Conservation (phyloP, 2,329 filamentous ascomycete species). For the Xylariaceae sp. region DNA sequence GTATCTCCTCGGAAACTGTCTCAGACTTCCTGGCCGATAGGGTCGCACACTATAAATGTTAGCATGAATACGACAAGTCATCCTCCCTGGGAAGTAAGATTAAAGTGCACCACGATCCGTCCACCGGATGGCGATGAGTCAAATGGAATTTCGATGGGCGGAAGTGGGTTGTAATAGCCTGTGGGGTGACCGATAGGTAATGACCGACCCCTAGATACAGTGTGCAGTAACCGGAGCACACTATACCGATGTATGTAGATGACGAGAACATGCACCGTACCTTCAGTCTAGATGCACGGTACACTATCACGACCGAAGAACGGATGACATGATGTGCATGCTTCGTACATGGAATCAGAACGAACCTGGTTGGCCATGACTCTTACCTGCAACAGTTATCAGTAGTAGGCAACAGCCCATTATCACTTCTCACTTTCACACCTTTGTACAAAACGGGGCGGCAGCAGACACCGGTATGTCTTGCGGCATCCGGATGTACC, state of each 20-base stretch:
- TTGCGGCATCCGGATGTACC: neutral
- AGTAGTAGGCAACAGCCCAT: neutral
- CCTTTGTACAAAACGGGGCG: neutral
- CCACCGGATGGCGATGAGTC: slow-evolving; percentile 13
- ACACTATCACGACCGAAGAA: too few relatives aligned
- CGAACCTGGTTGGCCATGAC: neutral
- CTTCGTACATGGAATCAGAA: neutral
- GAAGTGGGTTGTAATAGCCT: neutral
- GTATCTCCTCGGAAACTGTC: neutral
- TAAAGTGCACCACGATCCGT: neutral
- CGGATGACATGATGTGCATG: neutral
- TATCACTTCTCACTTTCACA: neutral
- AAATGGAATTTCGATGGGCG: slow-evolving; percentile 4
- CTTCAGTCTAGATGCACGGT: too few relatives aligned
- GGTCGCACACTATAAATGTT: neutral
- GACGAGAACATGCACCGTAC: neutral
- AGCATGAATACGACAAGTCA: neutral
- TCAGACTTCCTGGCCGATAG: neutral
- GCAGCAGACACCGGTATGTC: neutral
- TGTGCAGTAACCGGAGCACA: neutral
- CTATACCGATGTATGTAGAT: neutral
- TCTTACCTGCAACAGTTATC: neutral
- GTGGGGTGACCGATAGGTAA: slow-evolving; percentile 6
- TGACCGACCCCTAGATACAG: neutral
- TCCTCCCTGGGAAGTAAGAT: neutral